phyloP scores from a whole-genome alignment of 2,329 filamentous ascomycete genomes.

The Fusarium tanahbumbuense region DNA sequence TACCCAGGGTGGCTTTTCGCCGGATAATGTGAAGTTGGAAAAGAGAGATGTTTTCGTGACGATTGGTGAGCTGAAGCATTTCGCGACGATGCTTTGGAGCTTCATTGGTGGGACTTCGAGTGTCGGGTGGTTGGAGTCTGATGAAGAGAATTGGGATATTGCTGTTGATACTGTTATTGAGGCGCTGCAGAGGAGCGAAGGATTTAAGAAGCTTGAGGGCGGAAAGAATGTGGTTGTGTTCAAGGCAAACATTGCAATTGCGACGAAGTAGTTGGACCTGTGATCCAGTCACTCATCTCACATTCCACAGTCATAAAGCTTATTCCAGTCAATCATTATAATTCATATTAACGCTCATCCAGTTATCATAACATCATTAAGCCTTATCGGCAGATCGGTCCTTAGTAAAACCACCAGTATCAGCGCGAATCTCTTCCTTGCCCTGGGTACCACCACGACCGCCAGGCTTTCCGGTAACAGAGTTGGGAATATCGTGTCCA shows the following conservation, averaged over 20 bases:
- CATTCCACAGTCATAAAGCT: rapidly evolving
- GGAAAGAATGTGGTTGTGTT: slow-evolving; percentile 11
- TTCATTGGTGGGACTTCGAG: slow-evolving; percentile 12
- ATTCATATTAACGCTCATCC: not conserved
- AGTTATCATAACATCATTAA: not conserved
- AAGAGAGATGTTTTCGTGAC: not conserved
- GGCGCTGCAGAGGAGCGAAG: not conserved
- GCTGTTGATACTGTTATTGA: not conserved
- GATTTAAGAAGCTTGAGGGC: not conserved
- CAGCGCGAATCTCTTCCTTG: slow-evolving; percentile 9
- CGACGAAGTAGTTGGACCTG: not conserved
- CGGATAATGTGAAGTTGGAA: rapidly evolving
- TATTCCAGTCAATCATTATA: not conserved
- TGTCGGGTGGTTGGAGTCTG: slow-evolving; percentile 15
- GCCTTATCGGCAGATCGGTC: not conserved
- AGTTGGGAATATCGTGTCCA: slow-evolving; percentile 17
- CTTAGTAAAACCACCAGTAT: slow-evolving; percentile 9
- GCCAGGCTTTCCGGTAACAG: slow-evolving; percentile 14
- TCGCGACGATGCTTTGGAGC: slow-evolving; percentile 15
- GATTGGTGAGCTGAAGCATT: not conserved
- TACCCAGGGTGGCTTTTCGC: not conserved
- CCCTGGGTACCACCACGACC: slow-evolving; percentile 20
- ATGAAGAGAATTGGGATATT: slow-evolving; percentile 13
- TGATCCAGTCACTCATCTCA: too few relatives aligned
- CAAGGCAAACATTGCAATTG: slow-evolving; percentile 4